phyloP scores from a whole-genome alignment of 192 early-diverging fungal species.

The Coemansia sp. region DNA sequence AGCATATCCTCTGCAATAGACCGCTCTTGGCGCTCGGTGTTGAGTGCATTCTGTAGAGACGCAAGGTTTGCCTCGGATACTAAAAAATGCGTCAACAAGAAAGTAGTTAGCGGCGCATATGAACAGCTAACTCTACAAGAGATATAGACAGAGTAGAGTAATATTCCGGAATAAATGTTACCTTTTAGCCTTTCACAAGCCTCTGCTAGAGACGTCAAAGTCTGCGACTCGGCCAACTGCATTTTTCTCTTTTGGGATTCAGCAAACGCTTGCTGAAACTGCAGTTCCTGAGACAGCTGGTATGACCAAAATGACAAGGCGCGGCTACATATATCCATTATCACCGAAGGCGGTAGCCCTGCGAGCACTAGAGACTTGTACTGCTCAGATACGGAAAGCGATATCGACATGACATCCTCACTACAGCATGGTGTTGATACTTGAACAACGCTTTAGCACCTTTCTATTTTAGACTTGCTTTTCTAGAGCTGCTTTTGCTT shows the following conservation, averaged over 20 bases:
- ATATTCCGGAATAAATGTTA: slow-evolving; percentile 6
- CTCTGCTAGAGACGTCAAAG: slow-evolving; percentile 8
- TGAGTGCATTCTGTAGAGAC: slow-evolving; percentile 14
- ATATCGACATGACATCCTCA: slow-evolving; percentile 53
- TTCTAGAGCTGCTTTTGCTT: too few species aligned
- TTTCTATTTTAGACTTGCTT: too few species aligned
- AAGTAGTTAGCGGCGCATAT: neutral
- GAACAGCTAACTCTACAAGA: too few species aligned
- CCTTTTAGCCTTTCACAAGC: slow-evolving; percentile 13
- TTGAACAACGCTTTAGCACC: neutral
- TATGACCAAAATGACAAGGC: slow-evolving; percentile 65
- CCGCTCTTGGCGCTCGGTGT: slow-evolving; percentile 24
- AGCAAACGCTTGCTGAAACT: slow-evolving; percentile 24
- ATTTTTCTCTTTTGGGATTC: slow-evolving; percentile 36
- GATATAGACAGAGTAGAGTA: neutral
- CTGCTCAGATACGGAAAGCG: slow-evolving; percentile 59
- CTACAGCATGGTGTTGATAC: slow-evolving; percentile 31
- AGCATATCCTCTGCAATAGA: slow-evolving; percentile 22
- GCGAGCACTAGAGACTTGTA: slow-evolving; percentile 66
- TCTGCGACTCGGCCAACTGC: slow-evolving; percentile 25
- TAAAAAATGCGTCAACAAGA: neutral
- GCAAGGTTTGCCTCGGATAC: slow-evolving; percentile 15
- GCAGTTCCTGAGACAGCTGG: slow-evolving; percentile 60
- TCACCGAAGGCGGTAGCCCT: slow-evolving; percentile 57
- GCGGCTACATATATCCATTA: slow-evolving; percentile 64